Conservation (phyloP, 2,329 filamentous ascomycete species). For the Pseudocercospora pini-densiflorae region DNA sequence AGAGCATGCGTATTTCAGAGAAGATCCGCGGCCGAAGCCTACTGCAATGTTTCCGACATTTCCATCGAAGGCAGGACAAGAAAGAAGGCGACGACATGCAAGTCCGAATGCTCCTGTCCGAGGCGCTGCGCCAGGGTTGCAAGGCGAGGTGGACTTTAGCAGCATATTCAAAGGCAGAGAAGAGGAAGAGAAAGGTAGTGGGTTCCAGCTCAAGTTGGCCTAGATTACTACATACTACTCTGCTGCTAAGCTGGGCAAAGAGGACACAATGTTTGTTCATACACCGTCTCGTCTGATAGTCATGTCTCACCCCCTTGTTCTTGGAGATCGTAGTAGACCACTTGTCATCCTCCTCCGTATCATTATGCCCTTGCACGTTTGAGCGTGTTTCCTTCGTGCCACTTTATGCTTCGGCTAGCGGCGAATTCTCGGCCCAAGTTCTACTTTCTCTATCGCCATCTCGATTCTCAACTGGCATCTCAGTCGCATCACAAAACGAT, state of each 20-base stretch:
- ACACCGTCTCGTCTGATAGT: too few species aligned
- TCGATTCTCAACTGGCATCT: background rate
- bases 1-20: slow-evolving; percentile 80
- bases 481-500: background rate
- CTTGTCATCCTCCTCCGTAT: too few species aligned
- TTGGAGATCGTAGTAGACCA: too few species aligned
- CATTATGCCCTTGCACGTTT: background rate
- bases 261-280: too few species aligned
- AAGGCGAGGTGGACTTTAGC: slow-evolving; percentile 53
- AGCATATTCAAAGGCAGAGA: slow-evolving; percentile 55
- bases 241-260: background rate
- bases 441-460: background rate
- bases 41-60: slow-evolving; percentile 96
- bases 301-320: too few species aligned
- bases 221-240: slow-evolving; percentile 19
- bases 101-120: slow-evolving; percentile 84
- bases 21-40: slow-evolving; percentile 88
- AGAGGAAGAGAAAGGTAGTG: slow-evolving; percentile 53
- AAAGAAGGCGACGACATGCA: slow-evolving; percentile 72
- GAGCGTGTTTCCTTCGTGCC: background rate
- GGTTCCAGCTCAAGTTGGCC: slow-evolving; percentile 47
- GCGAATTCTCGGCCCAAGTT: background rate
- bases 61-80: slow-evolving; percentile 90
- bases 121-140: slow-evolving; percentile 54
- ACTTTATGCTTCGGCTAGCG: background rate